These are phyloP conservation scores for Tetradesmus obliquus DNA, from an alignment of 139 green algal genomes.

Conservation along the genomic window DNA sequence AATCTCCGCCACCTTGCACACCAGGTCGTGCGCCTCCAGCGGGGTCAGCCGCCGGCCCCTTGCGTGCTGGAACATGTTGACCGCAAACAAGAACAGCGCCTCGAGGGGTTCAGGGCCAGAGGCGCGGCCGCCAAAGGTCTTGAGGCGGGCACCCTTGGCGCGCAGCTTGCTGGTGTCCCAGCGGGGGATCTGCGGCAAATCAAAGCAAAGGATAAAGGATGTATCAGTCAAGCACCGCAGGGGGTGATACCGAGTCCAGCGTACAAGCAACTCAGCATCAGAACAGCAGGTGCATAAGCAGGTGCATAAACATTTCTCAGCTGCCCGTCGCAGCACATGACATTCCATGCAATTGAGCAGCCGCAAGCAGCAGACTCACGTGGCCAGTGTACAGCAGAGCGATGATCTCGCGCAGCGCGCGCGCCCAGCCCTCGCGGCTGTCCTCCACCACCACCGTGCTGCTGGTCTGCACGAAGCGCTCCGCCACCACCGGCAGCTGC, in stretches of 20 bases:
- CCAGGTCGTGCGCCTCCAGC: constrained; percentile 60
- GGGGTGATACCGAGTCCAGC: too few species aligned
- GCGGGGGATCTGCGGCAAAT: constrained; percentile 36
- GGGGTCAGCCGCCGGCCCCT: constrained; percentile 50
- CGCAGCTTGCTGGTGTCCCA: constrained; percentile 57
- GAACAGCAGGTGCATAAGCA: too few species aligned
- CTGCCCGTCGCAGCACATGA: too few species aligned
- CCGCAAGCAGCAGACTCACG: constrained; percentile 21
- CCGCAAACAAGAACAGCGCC: constrained; percentile 57
- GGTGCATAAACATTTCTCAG: too few species aligned
- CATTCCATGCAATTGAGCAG: too few species aligned
- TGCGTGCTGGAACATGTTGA: constrained; percentile 51
- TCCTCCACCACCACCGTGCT: constrained; percentile 57
- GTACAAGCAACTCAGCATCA: too few species aligned
- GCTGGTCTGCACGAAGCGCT: constrained; percentile 47
- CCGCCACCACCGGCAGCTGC: constrained; percentile 52
- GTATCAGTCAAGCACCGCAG: background rate
- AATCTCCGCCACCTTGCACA: constrained; percentile 62
- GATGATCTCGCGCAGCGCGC: constrained; percentile 54
- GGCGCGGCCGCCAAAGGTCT: constrained; percentile 61
- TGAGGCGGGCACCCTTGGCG: constrained; percentile 55
- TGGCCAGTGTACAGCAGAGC: constrained; percentile 55
- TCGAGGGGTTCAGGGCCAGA: constrained; percentile 57
- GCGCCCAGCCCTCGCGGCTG: constrained; percentile 58
- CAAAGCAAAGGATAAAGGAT: background rate